A percentile compares a stretch with the other conserved stretches of the same genome.
phyloP scores from a whole-genome alignment of 108 stramenopile genomes.

The Licmophora abbreviata region DNA sequence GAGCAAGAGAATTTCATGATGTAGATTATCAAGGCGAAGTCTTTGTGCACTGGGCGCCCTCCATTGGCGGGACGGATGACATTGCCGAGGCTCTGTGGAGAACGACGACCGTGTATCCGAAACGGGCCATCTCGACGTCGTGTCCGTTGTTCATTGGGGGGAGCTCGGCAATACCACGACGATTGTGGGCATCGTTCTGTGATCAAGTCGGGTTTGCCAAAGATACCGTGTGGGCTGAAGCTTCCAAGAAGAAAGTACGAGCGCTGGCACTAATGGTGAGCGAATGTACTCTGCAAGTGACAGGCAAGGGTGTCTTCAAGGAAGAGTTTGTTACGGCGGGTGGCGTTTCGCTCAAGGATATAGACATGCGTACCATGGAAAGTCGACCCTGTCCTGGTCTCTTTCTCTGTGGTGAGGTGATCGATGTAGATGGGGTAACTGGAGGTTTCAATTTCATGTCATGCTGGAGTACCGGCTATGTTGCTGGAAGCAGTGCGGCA shows the following conservation, averaged over 20 bases:
- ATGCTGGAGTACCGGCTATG: slow-evolving; percentile 62
- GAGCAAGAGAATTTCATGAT: slow-evolving; percentile 69
- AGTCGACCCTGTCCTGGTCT: slow-evolving; percentile 51
- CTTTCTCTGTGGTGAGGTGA: slow-evolving; percentile 64
- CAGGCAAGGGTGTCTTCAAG: slow-evolving; percentile 57
- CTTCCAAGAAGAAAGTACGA: slow-evolving; percentile 63
- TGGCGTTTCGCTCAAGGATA: slow-evolving; percentile 49
- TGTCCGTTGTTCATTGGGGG: slow-evolving; percentile 39
- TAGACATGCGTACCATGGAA: slow-evolving; percentile 64
- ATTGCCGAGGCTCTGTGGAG: slow-evolving; percentile 38
- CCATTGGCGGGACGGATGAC: slow-evolving; percentile 19
- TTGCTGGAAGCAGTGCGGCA: slow-evolving; percentile 37
- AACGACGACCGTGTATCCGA: slow-evolving; percentile 17
- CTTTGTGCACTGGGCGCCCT: slow-evolving; percentile 47
- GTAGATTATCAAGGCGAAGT: slow-evolving; percentile 59
- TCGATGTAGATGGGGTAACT: slow-evolving; percentile 77
- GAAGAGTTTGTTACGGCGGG: slow-evolving; percentile 85
- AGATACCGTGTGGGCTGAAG: slow-evolving; percentile 48
- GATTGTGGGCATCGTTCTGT: slow-evolving; percentile 16
- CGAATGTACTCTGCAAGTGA: slow-evolving; percentile 29
- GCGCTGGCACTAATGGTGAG: slow-evolving; percentile 22
- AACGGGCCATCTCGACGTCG: slow-evolving; percentile 44
- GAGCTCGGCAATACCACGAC: slow-evolving; percentile 40
- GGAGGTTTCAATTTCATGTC: slow-evolving; percentile 75
- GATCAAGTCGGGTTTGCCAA: slow-evolving; percentile 33